Evolutionary conservation across 768 basidiomycete species (phyloP), one percentile per base, ranked within the genome.

Genomic region (Neoboletus magnificus): DNA sequence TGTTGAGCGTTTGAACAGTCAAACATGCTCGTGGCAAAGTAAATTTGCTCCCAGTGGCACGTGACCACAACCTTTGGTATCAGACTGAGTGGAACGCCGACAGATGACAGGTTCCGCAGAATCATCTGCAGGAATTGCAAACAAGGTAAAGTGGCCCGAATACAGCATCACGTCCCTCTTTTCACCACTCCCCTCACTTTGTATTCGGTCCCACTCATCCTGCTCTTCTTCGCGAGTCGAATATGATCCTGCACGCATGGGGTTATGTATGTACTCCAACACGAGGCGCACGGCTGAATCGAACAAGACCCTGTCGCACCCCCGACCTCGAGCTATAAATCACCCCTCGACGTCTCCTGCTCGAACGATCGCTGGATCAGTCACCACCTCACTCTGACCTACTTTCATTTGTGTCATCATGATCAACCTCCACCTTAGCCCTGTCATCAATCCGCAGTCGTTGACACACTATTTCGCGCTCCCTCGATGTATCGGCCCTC

Each of bases 401-500:
- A 16, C 47, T 16, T 35, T 18, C 41, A 6, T 33, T 25, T 23
- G n/a, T 23, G 43, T 25, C 23, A 33, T 6, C 40, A 68, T 64
- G 65, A 47, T 53, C 49, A 74, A 70, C 12, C 59, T 81, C n/a
- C 82, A 77, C 71, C 84, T 84, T 56, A 84, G 85, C 22, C 75
- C 81, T 27, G 73, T 85, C 60, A 70, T 87, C 63, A 84, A 79
- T 61, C 83, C 84, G 0, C 62, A 68, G 10, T 74, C 74, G 41
- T 67, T 80, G 32, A 75, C 71, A 0, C 41, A 66, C 23, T 82
- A 79, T 65, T 67, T 73, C 33, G 72, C 79, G 25, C 72, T 80
- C 37, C 80, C 84, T 15, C 71, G 68, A 66, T 13, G 64, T 69
- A 25, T 69, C 77, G 30, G 68, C 68, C 50, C 60, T 90, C n/a